Evolutionary conservation across 495 filamentous ascomycete species (phyloP).

Genomic region (Podospora conica): DNA sequence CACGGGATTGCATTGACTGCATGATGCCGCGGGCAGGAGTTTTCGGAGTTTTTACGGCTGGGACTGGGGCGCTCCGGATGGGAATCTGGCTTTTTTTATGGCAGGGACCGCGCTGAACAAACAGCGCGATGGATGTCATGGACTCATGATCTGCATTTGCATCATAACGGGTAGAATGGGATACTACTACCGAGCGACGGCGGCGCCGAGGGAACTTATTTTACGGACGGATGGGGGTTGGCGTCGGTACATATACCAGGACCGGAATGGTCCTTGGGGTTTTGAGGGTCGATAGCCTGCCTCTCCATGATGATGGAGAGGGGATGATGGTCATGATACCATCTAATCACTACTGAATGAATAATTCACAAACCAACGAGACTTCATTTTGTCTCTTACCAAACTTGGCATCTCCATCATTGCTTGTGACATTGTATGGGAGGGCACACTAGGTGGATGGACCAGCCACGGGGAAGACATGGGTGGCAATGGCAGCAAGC

Average conservation of each 20-base stretch:
- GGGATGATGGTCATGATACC: background rate
- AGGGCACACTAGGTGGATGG: too few species aligned
- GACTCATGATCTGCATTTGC: background rate
- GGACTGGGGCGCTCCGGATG: background rate
- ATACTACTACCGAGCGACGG: background rate
- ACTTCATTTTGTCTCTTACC: background rate
- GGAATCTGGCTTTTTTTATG: slow-evolving; percentile 1
- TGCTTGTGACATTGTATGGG: too few species aligned
- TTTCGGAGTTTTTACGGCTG: background rate
- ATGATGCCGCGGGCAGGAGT: background rate
- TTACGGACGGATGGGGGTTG: too few species aligned
- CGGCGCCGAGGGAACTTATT: background rate
- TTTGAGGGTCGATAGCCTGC: background rate
- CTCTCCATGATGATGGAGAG: background rate
- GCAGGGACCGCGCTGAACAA: background rate
- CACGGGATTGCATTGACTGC: slow-evolving; percentile 7
- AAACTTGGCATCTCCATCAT: background rate
- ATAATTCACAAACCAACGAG: background rate
- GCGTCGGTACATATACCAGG: background rate
- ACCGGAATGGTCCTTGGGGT: background rate
- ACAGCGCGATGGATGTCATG: background rate
- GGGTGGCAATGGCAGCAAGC: too few species aligned
- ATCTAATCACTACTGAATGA: background rate
- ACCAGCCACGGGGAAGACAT: too few species aligned
- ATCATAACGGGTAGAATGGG: background rate